These are phyloP conservation scores for Aspergillaceae sp. DNA, from an alignment of 2,329 filamentous ascomycete genomes.

Conservation along the genomic window DNA sequence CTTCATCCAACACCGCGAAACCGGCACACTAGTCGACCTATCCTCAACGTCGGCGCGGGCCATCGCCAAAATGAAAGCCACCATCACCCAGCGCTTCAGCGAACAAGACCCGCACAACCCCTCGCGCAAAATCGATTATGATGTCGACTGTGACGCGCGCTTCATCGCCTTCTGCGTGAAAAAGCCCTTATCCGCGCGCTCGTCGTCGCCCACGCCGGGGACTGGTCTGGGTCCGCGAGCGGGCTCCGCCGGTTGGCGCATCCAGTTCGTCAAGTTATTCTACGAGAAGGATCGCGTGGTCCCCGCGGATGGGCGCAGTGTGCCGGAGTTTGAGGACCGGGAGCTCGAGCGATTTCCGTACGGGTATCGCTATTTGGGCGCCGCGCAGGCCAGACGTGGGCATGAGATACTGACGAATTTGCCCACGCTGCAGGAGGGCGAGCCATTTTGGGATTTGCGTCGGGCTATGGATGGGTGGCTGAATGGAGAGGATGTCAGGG, in stretches of 20 bases:
- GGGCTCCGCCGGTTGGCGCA: neutral
- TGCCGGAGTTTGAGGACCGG: neutral
- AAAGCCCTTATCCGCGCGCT: neutral
- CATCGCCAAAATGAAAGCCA: neutral
- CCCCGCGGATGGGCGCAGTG: neutral
- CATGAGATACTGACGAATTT: neutral
- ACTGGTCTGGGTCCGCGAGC: neutral
- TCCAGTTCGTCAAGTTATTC: neutral
- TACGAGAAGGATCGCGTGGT: slow-evolving; percentile 1
- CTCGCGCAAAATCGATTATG: neutral
- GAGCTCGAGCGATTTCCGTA: neutral
- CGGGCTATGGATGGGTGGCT: neutral
- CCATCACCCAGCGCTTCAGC: neutral
- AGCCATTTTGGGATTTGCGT: neutral
- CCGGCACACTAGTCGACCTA: neutral
- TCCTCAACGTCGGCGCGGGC: neutral
- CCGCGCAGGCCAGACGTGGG: neutral
- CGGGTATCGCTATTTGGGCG: neutral
- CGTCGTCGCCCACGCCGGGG: neutral
- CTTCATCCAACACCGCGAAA: neutral
- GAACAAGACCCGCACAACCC: neutral
- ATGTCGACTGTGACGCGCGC: neutral
- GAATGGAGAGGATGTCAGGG: neutral
- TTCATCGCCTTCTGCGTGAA: neutral
- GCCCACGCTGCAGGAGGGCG: neutral